Evolutionary conservation across 352 stramenopile genomes (phyloP).

Genomic region (Albugo laibachii): DNA sequence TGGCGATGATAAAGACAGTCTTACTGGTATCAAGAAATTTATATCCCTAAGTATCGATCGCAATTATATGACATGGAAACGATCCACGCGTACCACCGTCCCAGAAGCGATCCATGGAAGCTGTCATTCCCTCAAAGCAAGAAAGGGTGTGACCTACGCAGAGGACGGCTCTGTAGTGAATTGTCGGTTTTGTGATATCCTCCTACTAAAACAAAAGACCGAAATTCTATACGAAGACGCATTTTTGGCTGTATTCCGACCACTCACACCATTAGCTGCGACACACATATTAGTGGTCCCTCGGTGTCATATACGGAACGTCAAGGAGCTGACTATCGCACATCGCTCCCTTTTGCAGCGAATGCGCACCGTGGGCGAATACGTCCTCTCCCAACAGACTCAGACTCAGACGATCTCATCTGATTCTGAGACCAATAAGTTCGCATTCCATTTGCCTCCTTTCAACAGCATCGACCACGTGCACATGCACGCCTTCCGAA

Average conservation of each 20-base stretch:
- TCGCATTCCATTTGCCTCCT: constrained; percentile 64
- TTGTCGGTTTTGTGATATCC: constrained; percentile 75
- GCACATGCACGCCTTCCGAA: constrained; percentile 75
- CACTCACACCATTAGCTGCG: constrained; percentile 36
- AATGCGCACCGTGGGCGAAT: constrained; percentile 45
- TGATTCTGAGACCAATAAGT: constrained; percentile 31
- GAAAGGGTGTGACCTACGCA: constrained; percentile 59
- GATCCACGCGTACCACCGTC: too few species aligned
- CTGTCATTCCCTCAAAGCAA: background rate
- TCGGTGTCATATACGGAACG: constrained; percentile 66
- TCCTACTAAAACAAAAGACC: constrained; percentile 23
- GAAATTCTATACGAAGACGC: constrained; percentile 70
- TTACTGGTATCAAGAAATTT: too few species aligned
- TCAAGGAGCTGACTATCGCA: constrained; percentile 49
- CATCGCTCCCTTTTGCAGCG: constrained; percentile 34
- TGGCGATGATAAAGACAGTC: too few species aligned
- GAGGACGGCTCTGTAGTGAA: constrained; percentile 34
- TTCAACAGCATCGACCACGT: constrained; percentile 84
- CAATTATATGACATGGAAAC: too few species aligned
- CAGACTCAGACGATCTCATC: constrained; percentile 6
- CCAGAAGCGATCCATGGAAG: too few species aligned
- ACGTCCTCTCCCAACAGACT: constrained; percentile 16
- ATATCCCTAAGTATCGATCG: too few species aligned
- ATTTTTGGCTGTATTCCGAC: constrained; percentile 51
- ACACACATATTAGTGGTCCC: constrained; percentile 71